Evolutionary conservation across 768 basidiomycete genomes (phyloP), one percentile per base, ranked within the genome.

Genomic region (Dioszegia aurantiaca): DNA sequence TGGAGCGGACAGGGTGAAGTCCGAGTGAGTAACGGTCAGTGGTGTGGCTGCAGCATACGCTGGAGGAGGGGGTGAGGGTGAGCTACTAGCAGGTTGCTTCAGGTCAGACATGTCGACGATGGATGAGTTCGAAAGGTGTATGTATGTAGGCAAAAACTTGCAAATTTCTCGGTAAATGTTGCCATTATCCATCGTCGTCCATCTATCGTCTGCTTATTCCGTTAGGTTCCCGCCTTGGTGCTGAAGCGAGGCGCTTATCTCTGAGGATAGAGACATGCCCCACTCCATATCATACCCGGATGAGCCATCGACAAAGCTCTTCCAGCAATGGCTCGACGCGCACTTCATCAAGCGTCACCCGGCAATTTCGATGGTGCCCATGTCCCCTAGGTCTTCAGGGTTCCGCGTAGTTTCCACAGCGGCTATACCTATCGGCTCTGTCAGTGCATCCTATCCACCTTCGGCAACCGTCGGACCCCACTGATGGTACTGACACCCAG

Each of bases 1-100:
- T n/a, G 54, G 36, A 16, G 37, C 21, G 9, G 54, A 55, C 2
- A 55, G 27, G 31, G 41, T 55, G 28, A 43, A 55, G n/a, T 55
- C 41, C 24, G 33, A 39, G 16, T 31, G 31, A 17, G 40, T n/a
- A 6, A 36, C 41, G 27, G 39, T 44, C 8, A 55, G 24, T 17
- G 31, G 24, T 4, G n/a, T 11, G 2, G 54, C 12, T 11, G 28
- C 28, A 2, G 41, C 14, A 33, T 55, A 55, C 17, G 24, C 54
- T 23, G 54, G 54, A 9, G 54, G 54, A 28, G 54, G 27, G 3
- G 46, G 12, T 16, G 27, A 30, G 6, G 3, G 3, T 12, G 11
- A 17, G 19, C n/a, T n/a, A n/a, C n/a, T n/a, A n/a, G 3, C 2
- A 26, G 23, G 9, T 6, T 17, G 12, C 24, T 47, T 47, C 5